A percentile compares a stretch with the other conserved stretches of the same genome.
Evolutionary conservation across 163 green algal species (phyloP).

Genomic region (Volvox carteri): DNA sequence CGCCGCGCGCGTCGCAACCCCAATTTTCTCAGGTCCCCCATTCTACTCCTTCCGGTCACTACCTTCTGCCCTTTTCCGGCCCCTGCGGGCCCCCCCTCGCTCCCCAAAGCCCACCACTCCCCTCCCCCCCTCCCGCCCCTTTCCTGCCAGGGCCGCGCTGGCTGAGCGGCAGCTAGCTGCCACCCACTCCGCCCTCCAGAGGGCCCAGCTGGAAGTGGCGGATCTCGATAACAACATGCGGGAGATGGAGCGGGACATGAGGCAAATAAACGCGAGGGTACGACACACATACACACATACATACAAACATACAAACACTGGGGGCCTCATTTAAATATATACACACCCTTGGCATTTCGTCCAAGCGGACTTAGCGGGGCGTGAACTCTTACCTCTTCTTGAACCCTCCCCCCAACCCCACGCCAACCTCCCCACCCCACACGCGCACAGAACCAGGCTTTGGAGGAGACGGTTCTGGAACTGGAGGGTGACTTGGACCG

Average conservation of each 20-base stretch:
- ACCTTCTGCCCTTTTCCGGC: no score
- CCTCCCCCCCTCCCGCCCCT: neutral
- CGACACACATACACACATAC: neutral
- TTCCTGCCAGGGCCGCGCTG: slow-evolving; percentile 5
- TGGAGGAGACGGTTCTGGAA: slow-evolving; percentile 44
- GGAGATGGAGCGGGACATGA: slow-evolving; percentile 52
- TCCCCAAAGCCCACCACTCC: neutral
- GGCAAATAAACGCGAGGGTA: slow-evolving; percentile 1
- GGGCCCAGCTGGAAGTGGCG: neutral
- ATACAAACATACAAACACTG: no score
- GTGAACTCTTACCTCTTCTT: no score
- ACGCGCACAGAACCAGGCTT: slow-evolving; percentile 13
- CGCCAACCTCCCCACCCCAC: neutral
- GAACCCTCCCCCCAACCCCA: no score
- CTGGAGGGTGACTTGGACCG: slow-evolving; percentile 29
- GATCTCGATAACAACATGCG: slow-evolving; percentile 18
- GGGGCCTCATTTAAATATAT: no score
- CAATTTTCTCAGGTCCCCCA: no score
- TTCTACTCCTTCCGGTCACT: no score
- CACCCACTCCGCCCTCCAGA: slow-evolving; percentile 13
- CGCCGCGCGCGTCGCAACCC: no score
- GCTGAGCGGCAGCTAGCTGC: slow-evolving; percentile 30
- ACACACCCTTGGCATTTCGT: no score
- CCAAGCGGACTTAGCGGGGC: no score
- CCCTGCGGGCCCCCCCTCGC: no score